phyloP scores from a whole-genome alignment of 2,329 filamentous ascomycete genomes.

The Stemphylium lycopersici region DNA sequence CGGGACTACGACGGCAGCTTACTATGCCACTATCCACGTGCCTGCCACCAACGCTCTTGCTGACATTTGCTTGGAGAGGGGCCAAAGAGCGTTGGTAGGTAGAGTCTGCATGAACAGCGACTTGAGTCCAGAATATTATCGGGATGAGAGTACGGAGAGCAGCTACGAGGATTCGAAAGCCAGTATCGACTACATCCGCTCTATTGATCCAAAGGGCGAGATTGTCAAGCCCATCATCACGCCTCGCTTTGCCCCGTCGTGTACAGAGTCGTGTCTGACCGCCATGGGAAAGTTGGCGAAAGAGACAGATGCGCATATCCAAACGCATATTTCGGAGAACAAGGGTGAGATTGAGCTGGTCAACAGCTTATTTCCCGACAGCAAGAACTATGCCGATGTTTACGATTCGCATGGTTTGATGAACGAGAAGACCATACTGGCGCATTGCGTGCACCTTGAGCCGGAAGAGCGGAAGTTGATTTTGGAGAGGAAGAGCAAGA shows the following conservation, averaged over 20 bases:
- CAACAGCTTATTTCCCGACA: constrained; percentile 69
- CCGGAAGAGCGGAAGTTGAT: constrained; percentile 71
- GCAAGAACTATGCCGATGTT: constrained; percentile 71
- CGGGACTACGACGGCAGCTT: constrained; percentile 92
- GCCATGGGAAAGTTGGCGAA: constrained; percentile 69
- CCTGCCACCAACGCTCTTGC: constrained; percentile 89
- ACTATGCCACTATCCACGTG: constrained; percentile 90
- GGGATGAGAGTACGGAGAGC: constrained; percentile 69
- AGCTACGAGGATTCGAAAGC: constrained; percentile 60
- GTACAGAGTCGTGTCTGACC: constrained; percentile 61
- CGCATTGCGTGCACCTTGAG: constrained; percentile 80
- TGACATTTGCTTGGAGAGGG: constrained; percentile 75
- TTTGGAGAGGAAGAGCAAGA: constrained; percentile 64
- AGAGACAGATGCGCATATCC: constrained; percentile 70
- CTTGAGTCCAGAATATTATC: constrained; percentile 77
- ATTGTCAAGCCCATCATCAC: constrained; percentile 83
- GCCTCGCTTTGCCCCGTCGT: constrained; percentile 65
- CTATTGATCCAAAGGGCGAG: constrained; percentile 67
- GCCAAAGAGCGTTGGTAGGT: constrained; percentile 90
- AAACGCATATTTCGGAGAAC: constrained; percentile 93
- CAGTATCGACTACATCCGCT: constrained; percentile 63
- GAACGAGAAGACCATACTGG: constrained; percentile 75
- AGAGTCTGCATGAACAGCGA: constrained; percentile 90
- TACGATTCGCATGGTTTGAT: constrained; percentile 78
- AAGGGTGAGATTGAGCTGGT: constrained; percentile 75